A percentile compares a stretch with the other conserved stretches of the same genome.
phyloP scores from a whole-genome alignment of 192 early-diverging fungal species.

The Funneliformis geosporum region DNA sequence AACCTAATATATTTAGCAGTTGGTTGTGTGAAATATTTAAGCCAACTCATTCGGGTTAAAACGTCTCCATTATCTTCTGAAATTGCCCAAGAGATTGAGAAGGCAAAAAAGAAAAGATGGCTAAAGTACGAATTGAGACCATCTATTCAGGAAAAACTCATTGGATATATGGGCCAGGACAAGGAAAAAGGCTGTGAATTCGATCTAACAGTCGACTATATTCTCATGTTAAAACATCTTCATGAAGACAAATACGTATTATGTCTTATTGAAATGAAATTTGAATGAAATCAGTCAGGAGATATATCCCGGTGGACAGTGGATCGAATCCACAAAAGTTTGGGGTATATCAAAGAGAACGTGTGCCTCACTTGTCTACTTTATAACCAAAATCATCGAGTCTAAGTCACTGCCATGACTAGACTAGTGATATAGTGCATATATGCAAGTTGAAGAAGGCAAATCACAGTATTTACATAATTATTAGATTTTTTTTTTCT shows the following conservation, averaged over 20 bases:
- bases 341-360: conserved; percentile 16
- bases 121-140: background rate
- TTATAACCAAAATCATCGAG: conserved; percentile 14
- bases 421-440: background rate
- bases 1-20: conserved; percentile 27
- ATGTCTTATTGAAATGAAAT: conserved; percentile 26
- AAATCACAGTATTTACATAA: too few relatives aligned
- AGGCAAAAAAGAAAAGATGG: conserved; percentile 14
- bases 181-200: conserved; percentile 26
- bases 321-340: conserved; percentile 9
- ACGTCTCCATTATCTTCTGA: conserved; percentile 12
- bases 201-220: conserved; percentile 28
- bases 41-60: conserved; percentile 15
- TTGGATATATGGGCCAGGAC: conserved; percentile 14
- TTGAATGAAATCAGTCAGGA: background rate
- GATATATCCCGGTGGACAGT: conserved; percentile 14
- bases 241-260: conserved; percentile 25
- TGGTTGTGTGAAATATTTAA: conserved; percentile 30
- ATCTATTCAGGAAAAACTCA: conserved; percentile 29
- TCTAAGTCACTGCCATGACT: background rate
- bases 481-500: too few relatives aligned
- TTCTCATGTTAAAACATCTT: conserved; percentile 20
- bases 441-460: too few relatives aligned
- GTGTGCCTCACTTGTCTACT: background rate
- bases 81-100: background rate